Base-by-base conservation (phyloP, 805 yeast species). In the Candida michaelii region DNA sequence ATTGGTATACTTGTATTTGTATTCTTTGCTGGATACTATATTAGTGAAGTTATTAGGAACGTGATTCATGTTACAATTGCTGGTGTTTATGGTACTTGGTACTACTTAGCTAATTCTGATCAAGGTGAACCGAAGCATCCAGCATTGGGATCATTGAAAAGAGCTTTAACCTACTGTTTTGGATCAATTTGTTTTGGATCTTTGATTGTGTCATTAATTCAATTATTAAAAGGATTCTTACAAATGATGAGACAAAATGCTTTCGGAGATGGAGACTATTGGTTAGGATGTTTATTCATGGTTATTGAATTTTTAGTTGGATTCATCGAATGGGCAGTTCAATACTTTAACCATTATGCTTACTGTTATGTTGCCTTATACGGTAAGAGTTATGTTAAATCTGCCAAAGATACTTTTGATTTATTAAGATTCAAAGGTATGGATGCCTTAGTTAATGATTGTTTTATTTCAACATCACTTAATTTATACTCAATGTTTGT, bases 121-220 rank as follows among this genome's bases (percentile, higher is more conserved):
- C 84, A 83, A 59, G 89, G 89, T 2, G 83, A 79, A 68, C 96
- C 96, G 24, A 73, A 59, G 53, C 74, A 77, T 69, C 91, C 96
- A 3, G 93, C 95, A 0, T 66, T 82, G 47, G 89, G 93, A 2
- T 83, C 96, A 2, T 79, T 89, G 50, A 79, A 72, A 54, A 75
- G 96, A 51, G 88, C 96, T 1, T 62, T 87, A 62, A 85, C 96
- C 3, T 85, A 82, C 58, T 87, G 95, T 8, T 84, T 89, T 55
- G 97, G 98, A 2, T 85, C 96, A 2, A 83, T 90, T 42, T 85
- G 95, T 59, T 85, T 87, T 56, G 96, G 97, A 0, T 83, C 89
- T 2, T 62, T 85, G 55, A 74, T 85, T 58, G 85, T 85, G 30
- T 79, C 88, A 0, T 48, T 88, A 18, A 74, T 89, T 48, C 91